Evolutionary conservation across 1,139 yeast species (phyloP).

Genomic region (Pneumocystis wakefieldiae): DNA sequence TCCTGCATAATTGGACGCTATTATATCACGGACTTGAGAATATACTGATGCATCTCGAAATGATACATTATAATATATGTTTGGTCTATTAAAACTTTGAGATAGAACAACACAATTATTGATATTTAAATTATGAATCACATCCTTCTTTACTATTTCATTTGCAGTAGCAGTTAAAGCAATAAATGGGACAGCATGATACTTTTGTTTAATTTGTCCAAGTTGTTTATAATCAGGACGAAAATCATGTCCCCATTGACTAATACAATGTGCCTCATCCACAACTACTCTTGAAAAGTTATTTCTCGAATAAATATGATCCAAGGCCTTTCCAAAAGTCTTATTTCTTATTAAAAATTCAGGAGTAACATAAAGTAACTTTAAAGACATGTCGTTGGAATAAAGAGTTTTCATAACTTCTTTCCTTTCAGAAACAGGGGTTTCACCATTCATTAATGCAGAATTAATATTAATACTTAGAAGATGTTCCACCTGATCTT

Average conservation of each 20-base stretch:
- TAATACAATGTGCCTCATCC: constrained; percentile 97
- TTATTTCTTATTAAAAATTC: constrained; percentile 79
- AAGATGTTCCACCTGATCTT: constrained; percentile 85
- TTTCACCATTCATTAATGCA: constrained; percentile 76
- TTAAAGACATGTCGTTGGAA: constrained; percentile 40
- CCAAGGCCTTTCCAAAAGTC: constrained; percentile 52
- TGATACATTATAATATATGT: constrained; percentile 62
- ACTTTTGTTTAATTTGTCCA: constrained; percentile 53
- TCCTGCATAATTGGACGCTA: constrained; percentile 37
- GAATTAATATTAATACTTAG: constrained; percentile 54
- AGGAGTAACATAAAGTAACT: constrained; percentile 79
- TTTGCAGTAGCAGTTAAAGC: constrained; percentile 97
- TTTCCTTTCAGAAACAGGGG: constrained; percentile 45
- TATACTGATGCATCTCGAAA: constrained; percentile 40
- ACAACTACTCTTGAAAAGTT: constrained; percentile 75
- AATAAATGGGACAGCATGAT: constrained; percentile 77
- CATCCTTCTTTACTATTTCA: constrained; percentile 76
- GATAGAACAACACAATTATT: constrained; percentile 40
- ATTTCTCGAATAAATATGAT: constrained; percentile 38
- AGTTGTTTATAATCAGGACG: constrained; percentile 87
- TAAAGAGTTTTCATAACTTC: constrained; percentile 48
- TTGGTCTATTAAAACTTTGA: constrained; percentile 75
- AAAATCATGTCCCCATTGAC: constrained; percentile 98
- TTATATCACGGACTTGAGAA: constrained; percentile 44
- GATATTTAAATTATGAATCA: constrained; percentile 55